Base-by-base conservation (phyloP, 2,329 filamentous ascomycete genomes). In the Alternaria infectoria region DNA sequence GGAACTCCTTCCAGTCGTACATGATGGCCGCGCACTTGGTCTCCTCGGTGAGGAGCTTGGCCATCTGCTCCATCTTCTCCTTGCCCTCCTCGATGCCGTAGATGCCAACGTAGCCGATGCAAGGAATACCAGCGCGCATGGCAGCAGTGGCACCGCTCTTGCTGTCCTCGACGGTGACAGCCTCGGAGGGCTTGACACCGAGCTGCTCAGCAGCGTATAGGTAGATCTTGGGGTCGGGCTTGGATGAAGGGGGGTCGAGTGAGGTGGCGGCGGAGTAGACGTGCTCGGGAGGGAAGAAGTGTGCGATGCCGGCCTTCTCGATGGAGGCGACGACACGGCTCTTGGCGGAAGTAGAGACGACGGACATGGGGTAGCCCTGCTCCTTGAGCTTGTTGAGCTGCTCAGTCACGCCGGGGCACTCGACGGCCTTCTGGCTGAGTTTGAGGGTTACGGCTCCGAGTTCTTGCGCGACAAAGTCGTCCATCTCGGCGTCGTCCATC, bases 181-280 rank as follows among this genome's bases (percentile, higher is more conserved):
- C 89, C 84, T 96, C 90, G 50, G 84, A 83, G 2, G 92, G 84
- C 73, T 86, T 87, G 81, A 91, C 91, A 65, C 90, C 90, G 55
- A 96, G 86, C 77, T 88, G 83, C 81, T 93, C 83, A 77, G 93
- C 87, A 21, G 93, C 91, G 79, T 90, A 87, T 68, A 93, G 82
- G 84, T 97, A 97, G 81, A 97, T 91, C 70, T 92, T 92, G 17
- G 94, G 93, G 81, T 97, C 92, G 15, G 93, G 93, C 87, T 97
- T 97, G 81, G 89, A 92, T 59, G 92, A 94, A n/a, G 93, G 93
- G 75, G 85, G 88, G 61, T 87, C 84, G 71, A 97, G 86, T 62
- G 90, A 93, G 30, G 90, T 92, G 61, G 93, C 93, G 59, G 93
- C 93, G 47, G 90, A 93, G 86, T 91, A 97, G 78, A 97, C 86